phyloP scores from a whole-genome alignment of 1,284 basidiomycete genomes.

The Cystobasidium slooffiae region DNA sequence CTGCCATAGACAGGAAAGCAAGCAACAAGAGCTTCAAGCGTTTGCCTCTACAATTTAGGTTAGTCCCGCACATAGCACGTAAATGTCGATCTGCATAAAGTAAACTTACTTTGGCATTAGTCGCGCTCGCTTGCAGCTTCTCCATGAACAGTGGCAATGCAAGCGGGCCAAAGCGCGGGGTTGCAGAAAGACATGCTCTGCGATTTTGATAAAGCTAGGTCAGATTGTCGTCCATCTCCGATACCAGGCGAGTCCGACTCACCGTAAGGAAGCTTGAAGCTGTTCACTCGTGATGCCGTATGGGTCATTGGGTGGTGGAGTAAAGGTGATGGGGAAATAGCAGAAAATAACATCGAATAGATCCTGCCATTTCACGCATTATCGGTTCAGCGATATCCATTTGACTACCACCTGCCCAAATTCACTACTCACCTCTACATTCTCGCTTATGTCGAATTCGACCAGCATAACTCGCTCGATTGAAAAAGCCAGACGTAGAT shows the following conservation, averaged over 20 bases:
- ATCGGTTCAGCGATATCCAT: not conserved
- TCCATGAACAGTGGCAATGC: constrained; percentile 90
- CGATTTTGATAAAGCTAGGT: not conserved
- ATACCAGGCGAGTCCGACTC: constrained; percentile 35
- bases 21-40: constrained; percentile 71
- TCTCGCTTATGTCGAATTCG: constrained; percentile 73
- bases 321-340: constrained; percentile 98
- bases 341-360: constrained; percentile 96
- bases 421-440: constrained; percentile 68
- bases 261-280: constrained; percentile 76
- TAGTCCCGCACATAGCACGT: not conserved
- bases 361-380: constrained; percentile 61
- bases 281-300: constrained; percentile 91
- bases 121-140: constrained; percentile 83
- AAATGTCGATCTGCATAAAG: not conserved
- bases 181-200: constrained; percentile 71
- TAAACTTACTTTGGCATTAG: constrained; percentile 74
- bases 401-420: not conserved
- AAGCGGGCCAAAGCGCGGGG: constrained; percentile 78
- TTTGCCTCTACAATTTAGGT: constrained; percentile 68
- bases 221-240: not conserved
- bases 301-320: constrained; percentile 90
- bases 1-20: constrained; percentile 84
- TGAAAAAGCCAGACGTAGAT: constrained; percentile 86
- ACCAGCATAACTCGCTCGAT: constrained; percentile 81